Conservation (phyloP, 1,284 basidiomycete genomes). For the Mrakiaceae sp. region DNA sequence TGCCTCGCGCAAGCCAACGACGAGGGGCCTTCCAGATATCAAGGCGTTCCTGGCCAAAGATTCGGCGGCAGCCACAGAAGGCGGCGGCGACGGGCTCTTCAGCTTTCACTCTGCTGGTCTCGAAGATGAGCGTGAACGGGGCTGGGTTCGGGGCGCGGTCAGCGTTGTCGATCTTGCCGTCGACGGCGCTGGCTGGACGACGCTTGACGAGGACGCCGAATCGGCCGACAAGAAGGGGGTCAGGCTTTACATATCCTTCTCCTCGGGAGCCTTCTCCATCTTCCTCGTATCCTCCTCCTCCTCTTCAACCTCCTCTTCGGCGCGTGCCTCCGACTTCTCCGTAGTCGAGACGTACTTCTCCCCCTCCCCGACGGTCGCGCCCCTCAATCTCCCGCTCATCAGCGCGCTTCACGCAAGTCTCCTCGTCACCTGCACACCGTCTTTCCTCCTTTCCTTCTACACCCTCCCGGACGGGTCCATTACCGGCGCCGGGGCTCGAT, state of each 20-base stretch:
- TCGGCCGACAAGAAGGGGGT: background rate
- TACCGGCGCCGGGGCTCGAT: background rate
- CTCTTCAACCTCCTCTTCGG: background rate
- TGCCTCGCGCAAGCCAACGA: background rate
- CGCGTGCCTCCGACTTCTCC: background rate
- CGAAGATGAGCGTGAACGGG: background rate
- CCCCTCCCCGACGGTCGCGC: conserved; percentile 10
- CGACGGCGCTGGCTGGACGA: conserved; percentile 1
- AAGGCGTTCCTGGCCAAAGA: background rate
- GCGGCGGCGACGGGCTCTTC: background rate
- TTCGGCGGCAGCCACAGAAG: background rate
- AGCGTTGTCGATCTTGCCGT: background rate
- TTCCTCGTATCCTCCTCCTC: background rate
- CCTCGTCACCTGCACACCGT: conserved; percentile 13
- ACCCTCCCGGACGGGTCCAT: background rate
- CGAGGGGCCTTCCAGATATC: background rate
- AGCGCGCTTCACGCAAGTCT: conserved; percentile 5
- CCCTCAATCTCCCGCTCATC: background rate
- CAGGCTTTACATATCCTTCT: conserved; percentile 6
- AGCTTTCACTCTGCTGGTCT: conserved; percentile 2
- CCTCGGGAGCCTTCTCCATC: conserved; percentile 9
- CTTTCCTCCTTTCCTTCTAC: conserved; percentile 13
- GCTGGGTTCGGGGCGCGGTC: background rate
- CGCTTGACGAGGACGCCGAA: too few species aligned
- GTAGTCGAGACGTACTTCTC: conserved; percentile 6